These are phyloP conservation scores for Boletus coffeatus DNA, from an alignment of 1,284 basidiomycete genomes.

Conservation along the genomic window DNA sequence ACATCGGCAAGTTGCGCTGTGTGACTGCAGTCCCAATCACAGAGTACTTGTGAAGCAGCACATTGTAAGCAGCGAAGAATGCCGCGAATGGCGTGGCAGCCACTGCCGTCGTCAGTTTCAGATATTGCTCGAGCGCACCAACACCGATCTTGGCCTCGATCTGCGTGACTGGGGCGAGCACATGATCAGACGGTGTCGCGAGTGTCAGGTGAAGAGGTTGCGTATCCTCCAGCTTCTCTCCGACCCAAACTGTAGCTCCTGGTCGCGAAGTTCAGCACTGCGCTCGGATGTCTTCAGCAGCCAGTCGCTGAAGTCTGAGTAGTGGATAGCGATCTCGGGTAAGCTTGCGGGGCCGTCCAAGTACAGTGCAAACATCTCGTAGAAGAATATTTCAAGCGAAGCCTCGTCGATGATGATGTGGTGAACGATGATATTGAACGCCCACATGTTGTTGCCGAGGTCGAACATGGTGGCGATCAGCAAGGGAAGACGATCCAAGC, in stretches of 20 bases:
- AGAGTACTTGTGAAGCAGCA: slow-evolving; percentile 28
- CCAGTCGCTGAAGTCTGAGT: too few relatives aligned
- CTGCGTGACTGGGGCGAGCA: slow-evolving; percentile 24
- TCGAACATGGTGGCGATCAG: too few relatives aligned
- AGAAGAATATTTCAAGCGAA: too few relatives aligned
- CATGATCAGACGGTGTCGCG: slow-evolving; percentile 22
- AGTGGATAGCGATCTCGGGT: too few relatives aligned
- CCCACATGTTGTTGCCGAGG: too few relatives aligned
- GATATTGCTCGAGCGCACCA: slow-evolving; percentile 20
- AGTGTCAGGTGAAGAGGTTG: slow-evolving; percentile 26
- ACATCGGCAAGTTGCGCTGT: slow-evolving; percentile 22
- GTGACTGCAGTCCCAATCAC: slow-evolving; percentile 25
- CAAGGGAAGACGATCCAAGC: too few relatives aligned
- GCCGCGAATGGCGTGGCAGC: slow-evolving; percentile 21
- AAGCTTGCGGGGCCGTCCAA: too few relatives aligned
- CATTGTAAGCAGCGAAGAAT: slow-evolving; percentile 27
- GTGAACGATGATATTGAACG: too few relatives aligned
- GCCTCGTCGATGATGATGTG: too few relatives aligned
- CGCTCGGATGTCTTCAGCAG: too few relatives aligned
- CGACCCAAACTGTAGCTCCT: slow-evolving; percentile 21
- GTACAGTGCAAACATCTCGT: too few relatives aligned
- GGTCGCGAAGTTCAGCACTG: too few relatives aligned
- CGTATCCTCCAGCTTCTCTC: slow-evolving; percentile 15
- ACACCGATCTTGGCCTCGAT: slow-evolving; percentile 23
- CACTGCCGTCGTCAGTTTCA: slow-evolving; percentile 12